These are phyloP conservation scores for Colletotrichum destructivum DNA, from an alignment of 2,329 filamentous ascomycete species.

Conservation along the genomic window DNA sequence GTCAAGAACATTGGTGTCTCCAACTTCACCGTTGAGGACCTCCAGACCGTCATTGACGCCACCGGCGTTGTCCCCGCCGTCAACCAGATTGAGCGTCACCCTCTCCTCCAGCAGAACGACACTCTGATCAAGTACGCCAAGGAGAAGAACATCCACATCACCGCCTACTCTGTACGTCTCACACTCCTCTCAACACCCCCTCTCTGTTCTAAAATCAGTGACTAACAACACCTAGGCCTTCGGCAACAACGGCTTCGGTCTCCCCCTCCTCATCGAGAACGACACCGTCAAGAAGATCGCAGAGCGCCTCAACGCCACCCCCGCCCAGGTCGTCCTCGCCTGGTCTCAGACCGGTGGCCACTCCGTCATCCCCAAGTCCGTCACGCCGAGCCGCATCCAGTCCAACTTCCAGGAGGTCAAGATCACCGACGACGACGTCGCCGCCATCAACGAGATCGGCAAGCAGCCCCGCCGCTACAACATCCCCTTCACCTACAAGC, in stretches of 20 bases:
- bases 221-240: conserved; percentile 49
- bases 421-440: conserved; percentile 70
- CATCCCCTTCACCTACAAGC: conserved; percentile 60
- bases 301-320: conserved; percentile 59
- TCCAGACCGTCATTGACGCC: conserved; percentile 66
- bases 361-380: conserved; percentile 83
- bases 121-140: conserved; percentile 74
- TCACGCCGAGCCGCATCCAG: conserved; percentile 77
- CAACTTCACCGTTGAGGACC: conserved; percentile 76
- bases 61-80: conserved; percentile 72
- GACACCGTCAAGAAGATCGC: conserved; percentile 70
- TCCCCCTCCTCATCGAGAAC: conserved; percentile 71
- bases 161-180: conserved; percentile 69
- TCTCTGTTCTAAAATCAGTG: background rate
- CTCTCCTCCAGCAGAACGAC: conserved; percentile 70
- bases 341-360: conserved; percentile 74
- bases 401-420: conserved; percentile 80
- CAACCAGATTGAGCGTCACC: conserved; percentile 80
- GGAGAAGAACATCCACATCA: conserved; percentile 75
- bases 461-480: conserved; percentile 63
- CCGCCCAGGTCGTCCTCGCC: conserved; percentile 67
- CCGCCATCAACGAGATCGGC: conserved; percentile 74
- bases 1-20: conserved; percentile 79
- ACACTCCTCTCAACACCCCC: background rate
- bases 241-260: conserved; percentile 61